These are phyloP conservation scores for Solanum hybrid DNA, from an alignment of 305 asterid species.

Conservation along the genomic window DNA sequence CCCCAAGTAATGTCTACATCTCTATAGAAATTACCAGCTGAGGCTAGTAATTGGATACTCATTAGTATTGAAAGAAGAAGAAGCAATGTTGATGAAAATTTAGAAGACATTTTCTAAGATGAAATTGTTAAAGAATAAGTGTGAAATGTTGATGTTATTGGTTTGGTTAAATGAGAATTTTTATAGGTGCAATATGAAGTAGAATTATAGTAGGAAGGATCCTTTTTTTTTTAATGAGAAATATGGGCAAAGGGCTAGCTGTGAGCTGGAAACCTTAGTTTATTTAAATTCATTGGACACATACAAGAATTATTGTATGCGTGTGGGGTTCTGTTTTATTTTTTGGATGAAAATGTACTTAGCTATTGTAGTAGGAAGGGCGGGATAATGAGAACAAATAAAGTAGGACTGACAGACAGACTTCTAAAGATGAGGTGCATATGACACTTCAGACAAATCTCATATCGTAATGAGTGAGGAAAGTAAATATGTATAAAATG, in stretches of 20 bases:
- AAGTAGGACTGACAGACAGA: background rate
- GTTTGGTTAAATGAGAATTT: background rate
- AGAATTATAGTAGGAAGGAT: background rate
- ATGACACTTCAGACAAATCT: background rate
- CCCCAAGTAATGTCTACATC: constrained; percentile 33
- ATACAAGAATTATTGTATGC: background rate
- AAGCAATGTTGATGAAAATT: background rate
- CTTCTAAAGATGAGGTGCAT: background rate
- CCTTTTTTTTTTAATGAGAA: background rate
- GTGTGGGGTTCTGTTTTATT: background rate
- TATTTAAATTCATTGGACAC: background rate
- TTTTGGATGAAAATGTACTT: background rate
- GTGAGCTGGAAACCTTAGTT: background rate
- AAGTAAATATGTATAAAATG: background rate
- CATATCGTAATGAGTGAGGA: background rate
- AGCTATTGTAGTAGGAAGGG: background rate
- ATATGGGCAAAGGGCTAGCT: background rate
- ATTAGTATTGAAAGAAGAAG: background rate
- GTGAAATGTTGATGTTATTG: background rate
- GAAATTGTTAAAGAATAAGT: background rate
- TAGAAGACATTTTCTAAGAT: background rate
- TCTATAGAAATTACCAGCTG: constrained; percentile 26
- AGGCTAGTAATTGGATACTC: background rate
- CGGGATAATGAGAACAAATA: background rate
- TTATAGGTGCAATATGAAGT: background rate